Percentiles rank a stretch among this genome's conserved stretches.
These are phyloP conservation scores for Lactarius hengduanensis DNA, from an alignment of 768 basidiomycete genomes.

Conservation along the genomic window DNA sequence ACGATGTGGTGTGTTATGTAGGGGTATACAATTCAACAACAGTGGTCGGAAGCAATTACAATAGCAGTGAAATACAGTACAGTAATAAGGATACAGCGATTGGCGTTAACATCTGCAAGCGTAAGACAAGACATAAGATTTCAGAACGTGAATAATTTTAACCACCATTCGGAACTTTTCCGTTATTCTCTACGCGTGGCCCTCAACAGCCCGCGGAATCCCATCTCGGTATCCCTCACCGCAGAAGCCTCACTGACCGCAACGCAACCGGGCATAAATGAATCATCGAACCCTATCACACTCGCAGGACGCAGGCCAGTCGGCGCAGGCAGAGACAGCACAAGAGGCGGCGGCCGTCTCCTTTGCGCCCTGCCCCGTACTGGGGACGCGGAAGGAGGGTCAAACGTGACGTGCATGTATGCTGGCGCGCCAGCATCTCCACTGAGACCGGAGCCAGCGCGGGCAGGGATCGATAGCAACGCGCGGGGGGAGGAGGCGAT, in stretches of 20 bases:
- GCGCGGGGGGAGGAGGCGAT: neutral
- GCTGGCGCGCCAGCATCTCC: neutral
- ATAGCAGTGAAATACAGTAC: neutral
- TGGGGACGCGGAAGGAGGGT: neutral
- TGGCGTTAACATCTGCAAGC: neutral
- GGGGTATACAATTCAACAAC: neutral
- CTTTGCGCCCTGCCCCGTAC: neutral
- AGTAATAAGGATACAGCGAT: constrained; percentile 4
- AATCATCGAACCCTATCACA: constrained; percentile 18
- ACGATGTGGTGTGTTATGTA: neutral
- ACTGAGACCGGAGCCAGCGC: neutral
- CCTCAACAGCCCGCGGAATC: neutral
- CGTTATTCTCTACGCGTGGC: neutral
- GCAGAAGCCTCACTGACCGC: neutral
- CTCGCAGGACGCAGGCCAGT: neutral
- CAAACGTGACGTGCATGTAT: constrained; percentile 10
- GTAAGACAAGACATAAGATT: neutral
- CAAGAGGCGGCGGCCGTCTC: constrained; percentile 8
- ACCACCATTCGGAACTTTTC: neutral
- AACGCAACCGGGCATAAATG: constrained; percentile 6
- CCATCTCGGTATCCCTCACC: neutral
- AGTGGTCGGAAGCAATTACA: neutral
- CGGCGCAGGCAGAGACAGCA: neutral
- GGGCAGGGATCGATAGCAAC: constrained; percentile 24
- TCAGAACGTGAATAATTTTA: neutral